phyloP scores from a whole-genome alignment of 2,329 filamentous ascomycete genomes.

The Fusarium nisikadoi region DNA sequence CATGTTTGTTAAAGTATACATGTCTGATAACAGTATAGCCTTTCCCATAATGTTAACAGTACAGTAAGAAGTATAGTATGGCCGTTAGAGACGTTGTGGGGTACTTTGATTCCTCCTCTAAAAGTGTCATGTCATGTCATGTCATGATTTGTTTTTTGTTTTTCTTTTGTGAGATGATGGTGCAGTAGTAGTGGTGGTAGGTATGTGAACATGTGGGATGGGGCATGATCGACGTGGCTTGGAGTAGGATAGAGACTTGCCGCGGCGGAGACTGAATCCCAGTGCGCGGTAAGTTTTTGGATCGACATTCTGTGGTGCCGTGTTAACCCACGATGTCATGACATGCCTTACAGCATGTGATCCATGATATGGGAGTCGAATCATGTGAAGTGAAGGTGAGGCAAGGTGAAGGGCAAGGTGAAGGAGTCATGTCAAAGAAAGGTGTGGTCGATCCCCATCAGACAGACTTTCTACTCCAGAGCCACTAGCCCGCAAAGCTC shows the following conservation, averaged over 20 bases:
- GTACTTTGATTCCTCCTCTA: constrained; percentile 21
- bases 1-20: constrained; percentile 4
- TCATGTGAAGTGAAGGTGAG: constrained; percentile 11
- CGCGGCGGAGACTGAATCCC: constrained; percentile 15
- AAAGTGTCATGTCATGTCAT: constrained; percentile 6
- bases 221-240: constrained; percentile 23
- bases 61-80: constrained; percentile 10
- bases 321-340: constrained; percentile 36
- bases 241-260: constrained; percentile 22
- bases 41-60: constrained; percentile 20
- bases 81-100: constrained; percentile 20
- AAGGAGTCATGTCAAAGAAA: background rate
- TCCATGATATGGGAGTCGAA: constrained; percentile 9
- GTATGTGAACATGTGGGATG: constrained; percentile 4
- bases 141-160: background rate
- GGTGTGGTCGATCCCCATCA: constrained; percentile 1
- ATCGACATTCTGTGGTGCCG: constrained; percentile 38
- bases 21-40: background rate
- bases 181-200: background rate
- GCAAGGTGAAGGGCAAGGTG: background rate
- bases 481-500: constrained; percentile 30
- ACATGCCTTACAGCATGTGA: constrained; percentile 23
- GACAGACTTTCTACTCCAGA: constrained; percentile 10
- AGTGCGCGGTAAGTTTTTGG: constrained; percentile 11
- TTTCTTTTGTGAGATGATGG: background rate